phyloP scores from a whole-genome alignment of 2,329 filamentous ascomycete species.

The Aureobasidium uvarum region DNA sequence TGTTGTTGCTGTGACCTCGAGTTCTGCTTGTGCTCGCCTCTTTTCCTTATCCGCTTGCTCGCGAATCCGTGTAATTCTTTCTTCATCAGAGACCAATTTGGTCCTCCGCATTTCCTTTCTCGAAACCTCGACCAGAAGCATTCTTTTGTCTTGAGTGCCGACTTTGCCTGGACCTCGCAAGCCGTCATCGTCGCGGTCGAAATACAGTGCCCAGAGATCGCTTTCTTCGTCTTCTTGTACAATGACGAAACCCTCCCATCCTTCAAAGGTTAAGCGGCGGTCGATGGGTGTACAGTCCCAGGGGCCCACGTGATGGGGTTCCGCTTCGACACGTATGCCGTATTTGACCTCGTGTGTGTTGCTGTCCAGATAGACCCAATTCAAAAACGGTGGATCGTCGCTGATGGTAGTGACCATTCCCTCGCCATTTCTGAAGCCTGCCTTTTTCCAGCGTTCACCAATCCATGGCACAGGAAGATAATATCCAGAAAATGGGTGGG shows the following conservation, averaged over 20 bases:
- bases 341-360: conserved; percentile 61
- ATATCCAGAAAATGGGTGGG: conserved; percentile 52
- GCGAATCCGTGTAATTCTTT: conserved; percentile 34
- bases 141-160: conserved; percentile 33
- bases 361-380: conserved; percentile 66
- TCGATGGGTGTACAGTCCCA: conserved; percentile 77
- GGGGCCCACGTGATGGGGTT: conserved; percentile 70
- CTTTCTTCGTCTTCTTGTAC: conserved; percentile 50
- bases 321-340: conserved; percentile 67
- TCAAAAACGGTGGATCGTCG: conserved; percentile 60
- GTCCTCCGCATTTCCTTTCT: conserved; percentile 35
- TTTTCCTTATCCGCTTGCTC: conserved; percentile 29
- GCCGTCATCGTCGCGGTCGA: conserved; percentile 49
- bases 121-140: conserved; percentile 38
- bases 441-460: conserved; percentile 34
- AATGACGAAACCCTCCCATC: conserved; percentile 57
- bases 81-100: conserved; percentile 32
- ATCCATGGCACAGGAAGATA: conserved; percentile 53
- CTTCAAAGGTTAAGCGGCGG: conserved; percentile 52
- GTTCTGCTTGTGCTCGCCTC: conserved; percentile 18
- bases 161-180: conserved; percentile 33
- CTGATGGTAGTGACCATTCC: conserved; percentile 52
- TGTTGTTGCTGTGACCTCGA: not conserved
- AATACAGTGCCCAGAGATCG: conserved; percentile 54
- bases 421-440: conserved; percentile 40